Percentiles rank a stretch among this genome's conserved stretches.
Conservation (phyloP, 2,329 filamentous ascomycete species). For the Cladorrhinum sp. region DNA sequence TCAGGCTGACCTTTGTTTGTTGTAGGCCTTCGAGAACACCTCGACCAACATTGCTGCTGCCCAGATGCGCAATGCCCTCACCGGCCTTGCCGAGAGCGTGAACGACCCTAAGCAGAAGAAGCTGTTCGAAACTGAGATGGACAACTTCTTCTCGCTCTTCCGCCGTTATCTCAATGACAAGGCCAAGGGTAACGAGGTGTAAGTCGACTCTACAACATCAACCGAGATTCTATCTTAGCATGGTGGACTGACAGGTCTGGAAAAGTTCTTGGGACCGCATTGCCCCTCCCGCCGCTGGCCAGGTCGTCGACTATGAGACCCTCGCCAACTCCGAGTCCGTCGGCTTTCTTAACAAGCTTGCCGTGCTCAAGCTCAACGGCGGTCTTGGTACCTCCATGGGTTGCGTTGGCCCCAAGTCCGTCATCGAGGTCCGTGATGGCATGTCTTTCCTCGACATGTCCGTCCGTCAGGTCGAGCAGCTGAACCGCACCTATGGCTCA, state of each 20-base stretch:
- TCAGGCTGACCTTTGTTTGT: constrained; percentile 33
- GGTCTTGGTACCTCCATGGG: constrained; percentile 99
- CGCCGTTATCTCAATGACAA: constrained; percentile 97
- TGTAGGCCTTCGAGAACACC: constrained; percentile 96
- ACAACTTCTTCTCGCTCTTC: constrained; percentile 99
- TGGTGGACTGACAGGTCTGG: constrained; percentile 21
- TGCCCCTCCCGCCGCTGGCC: constrained; percentile 83
- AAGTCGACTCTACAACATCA: constrained; percentile 32
- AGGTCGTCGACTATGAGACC: constrained; percentile 93
- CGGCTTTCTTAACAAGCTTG: constrained; percentile 93
- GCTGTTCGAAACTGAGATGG: constrained; percentile 99
- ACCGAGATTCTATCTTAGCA: neutral
- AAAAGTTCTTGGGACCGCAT: constrained; percentile 92
- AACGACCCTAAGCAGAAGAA: constrained; percentile 78
- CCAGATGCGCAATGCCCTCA: constrained; percentile 98
- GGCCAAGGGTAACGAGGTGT: constrained; percentile 92
- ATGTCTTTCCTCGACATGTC: constrained; percentile 99
- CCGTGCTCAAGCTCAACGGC: constrained; percentile 98
- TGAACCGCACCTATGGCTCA: constrained; percentile 96
- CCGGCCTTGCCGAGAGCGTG: constrained; percentile 86
- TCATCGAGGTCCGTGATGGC: constrained; percentile 98
- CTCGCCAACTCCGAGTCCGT: constrained; percentile 87
- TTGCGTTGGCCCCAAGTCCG: constrained; percentile 97
- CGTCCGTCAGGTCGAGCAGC: constrained; percentile 97
- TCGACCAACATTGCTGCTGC: constrained; percentile 96